Base-by-base conservation (phyloP, 768 basidiomycete genomes). In the Terana coerulea region DNA sequence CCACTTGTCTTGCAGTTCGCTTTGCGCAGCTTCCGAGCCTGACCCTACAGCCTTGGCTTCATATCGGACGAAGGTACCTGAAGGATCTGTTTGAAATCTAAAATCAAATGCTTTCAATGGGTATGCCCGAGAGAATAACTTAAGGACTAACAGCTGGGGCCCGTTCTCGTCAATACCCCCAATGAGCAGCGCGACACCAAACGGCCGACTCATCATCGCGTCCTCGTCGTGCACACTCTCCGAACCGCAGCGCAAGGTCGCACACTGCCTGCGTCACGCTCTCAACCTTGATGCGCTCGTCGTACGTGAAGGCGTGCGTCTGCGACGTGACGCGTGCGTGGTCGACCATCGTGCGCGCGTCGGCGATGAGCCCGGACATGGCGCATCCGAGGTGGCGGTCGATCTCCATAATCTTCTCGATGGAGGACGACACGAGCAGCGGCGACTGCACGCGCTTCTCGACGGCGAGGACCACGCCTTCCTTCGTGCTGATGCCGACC, bases 381-480 rank as follows among this genome's bases (percentile, higher is more conserved):
- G 97, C 97, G 61, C 95, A 98, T 9, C 94, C 97, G 53, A 99
- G 83, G 73, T 99, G 97, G 11, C 69, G 59, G 73, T 98, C 97
- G 63, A 99, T 98, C 75, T 99, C 97, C 95, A 99, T 98, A 67
- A 98, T 98, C 78, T 98, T 98, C 69, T 99, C 95, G 64, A 99
- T 94, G 49, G 94, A 95, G 56, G 81, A 88, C 34, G 93, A 84
- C 73, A 98, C 97, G 62, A 98, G 83, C 42, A 99, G 80, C 9
- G 94, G 91, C 0, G 95, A 98, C 69, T 97, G 94, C 47, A 97
- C 92, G 69, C 97, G 94, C 74, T 99, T 98, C 76, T 99, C 97
- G 59, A 98, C 93, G 49, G 83, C 97, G 52, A 99, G 86, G 58
- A 98, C 78, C 59, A 94, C 88, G 53, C 97, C 97, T 60, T 90